Evolutionary conservation across 75 land plant species (phyloP), one percentile per base, ranked within the genome.

Genomic region (Pseudotsuga menziesii): DNA sequence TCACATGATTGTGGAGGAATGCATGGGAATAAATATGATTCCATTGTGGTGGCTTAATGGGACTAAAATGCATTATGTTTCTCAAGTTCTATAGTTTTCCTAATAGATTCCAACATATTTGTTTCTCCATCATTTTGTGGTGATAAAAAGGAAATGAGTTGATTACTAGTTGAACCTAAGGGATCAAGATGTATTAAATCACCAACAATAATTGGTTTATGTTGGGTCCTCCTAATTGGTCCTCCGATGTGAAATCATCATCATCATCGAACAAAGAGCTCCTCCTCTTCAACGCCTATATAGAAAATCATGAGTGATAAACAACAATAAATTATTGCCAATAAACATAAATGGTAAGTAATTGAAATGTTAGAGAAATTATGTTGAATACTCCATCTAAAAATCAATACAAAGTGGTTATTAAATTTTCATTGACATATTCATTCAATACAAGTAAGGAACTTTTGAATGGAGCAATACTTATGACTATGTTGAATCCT

Each of bases 151-250:
- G 20, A 39, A 17, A 44, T 25, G 55, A 77, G 76, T 67, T 54
- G 73, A 73, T 67, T 59, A 69, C 74, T 79, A n/a, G 32, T 76
- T 78, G 64, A 58, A 79, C 57, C 27, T 25, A 77, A 63, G 36
- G 57, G 57, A 36, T 48, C 39, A 7, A 44, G 48, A 20, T 61
- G 75, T 79, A 61, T 84, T 60, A 76, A 67, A 1, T 82, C 66
- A 71, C 80, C 35, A 2, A 78, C n/a, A 52, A 88, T 54, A 26
- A 63, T 88, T 17, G 78, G 58, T 67, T 88, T 91, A 69, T 86
- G 91, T 0, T 91, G 85, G 59, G 78, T 87, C 71, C 91, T 82
- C 16, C 93, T 88, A 1, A 87, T 82, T 27, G 91, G 78, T 61
- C 88, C 87, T 81, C 74, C 35, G 89, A 80, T 67, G 85, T 86